Evolutionary conservation across 192 early-diverging fungal species (phyloP).

Genomic region (Funneliformis mosseae): DNA sequence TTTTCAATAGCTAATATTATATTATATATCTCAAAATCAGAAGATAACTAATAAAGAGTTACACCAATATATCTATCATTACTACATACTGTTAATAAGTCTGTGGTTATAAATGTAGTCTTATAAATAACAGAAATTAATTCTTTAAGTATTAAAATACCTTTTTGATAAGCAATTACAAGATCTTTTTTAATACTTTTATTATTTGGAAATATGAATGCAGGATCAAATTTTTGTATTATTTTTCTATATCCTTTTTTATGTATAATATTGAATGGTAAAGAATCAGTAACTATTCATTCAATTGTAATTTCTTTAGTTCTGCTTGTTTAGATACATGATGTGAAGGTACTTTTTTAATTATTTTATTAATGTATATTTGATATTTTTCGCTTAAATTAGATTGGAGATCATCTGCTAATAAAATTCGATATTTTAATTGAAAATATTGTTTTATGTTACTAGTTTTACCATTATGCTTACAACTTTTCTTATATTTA

Average conservation of each 20-base stretch:
- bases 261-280: background rate
- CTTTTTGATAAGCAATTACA: background rate
- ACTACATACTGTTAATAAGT: background rate
- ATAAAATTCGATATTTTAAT: background rate
- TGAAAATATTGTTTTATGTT: background rate
- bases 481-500: background rate
- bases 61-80: constrained; percentile 20
- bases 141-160: background rate
- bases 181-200: constrained; percentile 16
- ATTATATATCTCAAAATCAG: constrained; percentile 14
- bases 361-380: background rate
- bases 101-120: constrained; percentile 23
- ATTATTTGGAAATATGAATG: background rate
- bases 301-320: background rate
- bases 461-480: constrained; percentile 7
- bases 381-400: background rate
- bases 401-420: background rate
- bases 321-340: background rate
- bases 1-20: constrained; percentile 14
- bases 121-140: background rate
- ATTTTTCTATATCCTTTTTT: constrained; percentile 2
- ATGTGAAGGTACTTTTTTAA: background rate
- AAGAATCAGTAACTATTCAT: background rate
- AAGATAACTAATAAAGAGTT: constrained; percentile 18
- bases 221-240: no score